Evolutionary conservation across 768 basidiomycete species (phyloP).

Genomic region (Tylopilus sp.): DNA sequence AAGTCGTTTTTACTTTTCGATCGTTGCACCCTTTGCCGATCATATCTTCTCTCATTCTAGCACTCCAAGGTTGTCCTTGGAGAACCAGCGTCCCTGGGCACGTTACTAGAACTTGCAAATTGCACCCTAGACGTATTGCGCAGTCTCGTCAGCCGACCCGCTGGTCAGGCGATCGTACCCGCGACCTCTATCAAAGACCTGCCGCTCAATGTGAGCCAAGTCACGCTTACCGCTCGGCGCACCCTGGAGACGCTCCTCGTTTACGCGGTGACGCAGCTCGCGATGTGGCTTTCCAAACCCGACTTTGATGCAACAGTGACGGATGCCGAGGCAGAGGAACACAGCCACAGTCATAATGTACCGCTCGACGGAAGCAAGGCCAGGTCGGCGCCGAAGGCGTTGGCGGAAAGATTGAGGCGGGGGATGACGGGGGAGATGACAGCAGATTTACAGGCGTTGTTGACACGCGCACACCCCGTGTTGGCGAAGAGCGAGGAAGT

Average conservation of each 20-base stretch:
- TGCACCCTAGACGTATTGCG: conserved; percentile 72
- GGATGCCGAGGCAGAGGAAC: conserved; percentile 48
- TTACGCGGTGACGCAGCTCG: conserved; percentile 74
- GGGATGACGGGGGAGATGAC: conserved; percentile 83
- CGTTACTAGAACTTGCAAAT: conserved; percentile 80
- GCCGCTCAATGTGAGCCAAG: conserved; percentile 51
- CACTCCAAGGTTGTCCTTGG: conserved; percentile 81
- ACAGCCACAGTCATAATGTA: conserved; percentile 7
- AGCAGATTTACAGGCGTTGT: conserved; percentile 60
- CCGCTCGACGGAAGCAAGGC: conserved; percentile 33
- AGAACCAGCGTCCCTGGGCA: conserved; percentile 83
- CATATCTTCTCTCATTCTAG: conserved; percentile 35
- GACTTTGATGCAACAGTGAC: conserved; percentile 49
- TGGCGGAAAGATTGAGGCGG: conserved; percentile 65
- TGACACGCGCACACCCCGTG: conserved; percentile 63
- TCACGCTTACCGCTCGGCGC: conserved; percentile 52
- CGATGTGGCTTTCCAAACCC: conserved; percentile 72
- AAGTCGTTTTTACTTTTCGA: conserved; percentile 25
- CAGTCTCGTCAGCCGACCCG: conserved; percentile 59
- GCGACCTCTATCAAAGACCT: conserved; percentile 28
- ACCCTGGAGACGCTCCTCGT: conserved; percentile 66
- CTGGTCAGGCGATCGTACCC: conserved; percentile 49
- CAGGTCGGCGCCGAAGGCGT: conserved; percentile 40
- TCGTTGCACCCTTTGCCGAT: neutral
- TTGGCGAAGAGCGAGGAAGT: conserved; percentile 56